Conservation (phyloP, 306 rosid genomes). For the Cucurbita ficifolia region DNA sequence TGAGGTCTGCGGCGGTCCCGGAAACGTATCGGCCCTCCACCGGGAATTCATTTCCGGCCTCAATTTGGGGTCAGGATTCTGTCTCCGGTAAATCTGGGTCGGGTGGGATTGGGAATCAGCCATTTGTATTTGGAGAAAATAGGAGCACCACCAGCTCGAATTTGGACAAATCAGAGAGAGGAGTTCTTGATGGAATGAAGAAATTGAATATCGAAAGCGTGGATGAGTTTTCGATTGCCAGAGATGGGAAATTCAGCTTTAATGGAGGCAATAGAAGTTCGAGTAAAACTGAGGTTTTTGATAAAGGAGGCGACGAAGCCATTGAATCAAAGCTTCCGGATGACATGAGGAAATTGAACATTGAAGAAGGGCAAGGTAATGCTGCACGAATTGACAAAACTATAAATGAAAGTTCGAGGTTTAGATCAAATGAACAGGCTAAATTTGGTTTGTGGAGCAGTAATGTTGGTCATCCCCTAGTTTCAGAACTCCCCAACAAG, state of each 20-base stretch:
- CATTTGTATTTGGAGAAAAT: slow-evolving; percentile 22
- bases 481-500: slow-evolving; percentile 39
- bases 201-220: slow-evolving; percentile 32
- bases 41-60: slow-evolving; percentile 9
- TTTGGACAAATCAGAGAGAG: slow-evolving; percentile 6
- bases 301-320: background rate
- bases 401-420: slow-evolving; percentile 11
- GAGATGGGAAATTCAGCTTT: slow-evolving; percentile 6
- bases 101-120: slow-evolving; percentile 16
- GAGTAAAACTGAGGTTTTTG: background rate
- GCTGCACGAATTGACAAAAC: slow-evolving; percentile 8
- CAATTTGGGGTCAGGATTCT: slow-evolving; percentile 11
- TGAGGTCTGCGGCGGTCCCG: slow-evolving; percentile 14
- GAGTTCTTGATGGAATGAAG: slow-evolving; percentile 30
- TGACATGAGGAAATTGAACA: slow-evolving; percentile 39
- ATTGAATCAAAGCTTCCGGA: slow-evolving; percentile 30
- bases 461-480: slow-evolving; percentile 12
- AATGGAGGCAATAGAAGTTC: slow-evolving; percentile 5
- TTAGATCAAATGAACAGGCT: slow-evolving; percentile 10
- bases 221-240: slow-evolving; percentile 15
- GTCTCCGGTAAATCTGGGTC: slow-evolving; percentile 11
- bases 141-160: slow-evolving; percentile 5
- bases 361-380: slow-evolving; percentile 16
- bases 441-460: slow-evolving; percentile 11
- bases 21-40: slow-evolving; percentile 18